These are phyloP conservation scores for Hondaea fermentalgiana DNA, from an alignment of 108 stramenopile genomes.

Conservation along the genomic window DNA sequence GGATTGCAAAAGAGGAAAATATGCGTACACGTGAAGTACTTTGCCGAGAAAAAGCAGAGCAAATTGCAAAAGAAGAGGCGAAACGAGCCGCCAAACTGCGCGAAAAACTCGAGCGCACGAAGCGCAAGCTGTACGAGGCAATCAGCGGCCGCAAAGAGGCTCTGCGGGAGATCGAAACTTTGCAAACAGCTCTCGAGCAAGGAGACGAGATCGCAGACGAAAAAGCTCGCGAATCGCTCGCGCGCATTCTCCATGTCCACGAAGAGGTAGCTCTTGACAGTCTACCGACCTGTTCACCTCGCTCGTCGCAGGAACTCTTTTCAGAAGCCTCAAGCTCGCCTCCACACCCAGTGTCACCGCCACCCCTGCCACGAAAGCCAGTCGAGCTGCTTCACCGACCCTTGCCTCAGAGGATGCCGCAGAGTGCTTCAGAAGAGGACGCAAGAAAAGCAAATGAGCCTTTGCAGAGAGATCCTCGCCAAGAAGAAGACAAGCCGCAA, in stretches of 20 bases:
- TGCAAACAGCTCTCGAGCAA: neutral
- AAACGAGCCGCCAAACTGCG: neutral
- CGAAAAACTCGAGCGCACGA: neutral
- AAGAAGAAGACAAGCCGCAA: too few relatives aligned
- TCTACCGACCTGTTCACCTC: neutral
- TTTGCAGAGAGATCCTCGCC: too few relatives aligned
- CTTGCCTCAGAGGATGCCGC: too few relatives aligned
- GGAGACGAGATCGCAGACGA: neutral
- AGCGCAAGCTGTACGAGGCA: neutral
- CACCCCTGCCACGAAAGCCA: too few relatives aligned
- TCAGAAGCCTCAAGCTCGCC: too few relatives aligned
- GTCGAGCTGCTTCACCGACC: too few relatives aligned
- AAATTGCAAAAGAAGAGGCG: neutral
- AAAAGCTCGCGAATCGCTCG: neutral
- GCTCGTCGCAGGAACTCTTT: neutral
- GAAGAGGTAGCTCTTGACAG: neutral
- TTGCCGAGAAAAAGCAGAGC: neutral
- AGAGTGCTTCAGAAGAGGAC: too few relatives aligned
- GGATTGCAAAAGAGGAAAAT: neutral
- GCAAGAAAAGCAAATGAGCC: too few relatives aligned
- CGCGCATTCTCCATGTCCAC: too few relatives aligned
- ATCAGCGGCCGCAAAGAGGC: neutral
- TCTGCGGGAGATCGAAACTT: neutral
- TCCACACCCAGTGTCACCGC: too few relatives aligned
- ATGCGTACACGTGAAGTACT: neutral